Evolutionary conservation across 495 filamentous ascomycete species (phyloP).

Genomic region (Penicillium desertorum): DNA sequence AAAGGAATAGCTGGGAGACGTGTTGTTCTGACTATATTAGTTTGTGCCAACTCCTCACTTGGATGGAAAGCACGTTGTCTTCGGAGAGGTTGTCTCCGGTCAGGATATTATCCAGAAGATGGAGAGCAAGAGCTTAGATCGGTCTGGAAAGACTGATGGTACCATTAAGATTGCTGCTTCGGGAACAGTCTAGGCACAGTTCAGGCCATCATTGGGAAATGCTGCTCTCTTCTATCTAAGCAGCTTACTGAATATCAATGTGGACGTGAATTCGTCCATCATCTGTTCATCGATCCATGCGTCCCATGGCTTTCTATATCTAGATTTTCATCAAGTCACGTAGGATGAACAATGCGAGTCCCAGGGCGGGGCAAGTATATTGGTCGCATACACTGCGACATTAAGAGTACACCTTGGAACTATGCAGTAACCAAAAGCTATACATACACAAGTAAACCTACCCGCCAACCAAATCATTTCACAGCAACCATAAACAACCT

Average conservation of each 20-base stretch:
- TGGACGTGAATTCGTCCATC: not conserved
- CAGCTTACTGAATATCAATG: not conserved
- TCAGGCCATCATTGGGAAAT: not conserved
- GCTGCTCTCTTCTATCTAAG: not conserved
- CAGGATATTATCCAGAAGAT: slow-evolving; percentile 3
- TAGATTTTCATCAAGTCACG: not conserved
- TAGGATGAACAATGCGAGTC: not conserved
- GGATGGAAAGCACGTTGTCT: slow-evolving; percentile 88
- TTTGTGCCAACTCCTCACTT: slow-evolving; percentile 74
- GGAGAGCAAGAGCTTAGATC: slow-evolving; percentile 4
- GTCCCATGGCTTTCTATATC: not conserved
- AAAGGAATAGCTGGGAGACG: not conserved
- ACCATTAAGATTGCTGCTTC: slow-evolving; percentile 9
- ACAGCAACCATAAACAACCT: slow-evolving; percentile 51
- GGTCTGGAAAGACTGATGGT: not conserved
- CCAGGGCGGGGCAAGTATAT: not conserved
- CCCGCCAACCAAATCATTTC: slow-evolving; percentile 16
- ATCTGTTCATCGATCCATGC: not conserved
- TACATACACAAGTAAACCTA: not conserved
- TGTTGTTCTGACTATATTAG: not conserved
- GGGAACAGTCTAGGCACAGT: not conserved
- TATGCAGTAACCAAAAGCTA: not conserved
- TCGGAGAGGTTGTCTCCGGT: slow-evolving; percentile 50
- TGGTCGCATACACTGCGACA: not conserved
- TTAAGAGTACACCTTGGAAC: no score